Percentiles rank a stretch among this genome's conserved stretches.
phyloP scores from a whole-genome alignment of 495 filamentous ascomycete species.

The Beverwykella pulmonaria region DNA sequence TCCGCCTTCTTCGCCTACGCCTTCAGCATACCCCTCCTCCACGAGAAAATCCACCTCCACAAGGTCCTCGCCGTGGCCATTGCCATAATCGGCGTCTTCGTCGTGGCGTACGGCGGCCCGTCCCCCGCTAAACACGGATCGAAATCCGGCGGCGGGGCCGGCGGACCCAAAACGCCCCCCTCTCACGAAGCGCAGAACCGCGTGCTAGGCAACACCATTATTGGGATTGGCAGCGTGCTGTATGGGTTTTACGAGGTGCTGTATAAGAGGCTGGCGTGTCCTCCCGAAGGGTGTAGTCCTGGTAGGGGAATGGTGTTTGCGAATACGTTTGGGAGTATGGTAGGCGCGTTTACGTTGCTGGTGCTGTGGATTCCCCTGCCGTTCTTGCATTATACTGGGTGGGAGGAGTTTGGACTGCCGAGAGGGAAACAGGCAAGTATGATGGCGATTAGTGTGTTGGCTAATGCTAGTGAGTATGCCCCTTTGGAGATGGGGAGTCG shows the following conservation, averaged over 20 bases:
- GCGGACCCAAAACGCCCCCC: conserved; percentile 48
- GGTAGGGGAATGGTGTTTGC: conserved; percentile 88
- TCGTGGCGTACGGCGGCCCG: conserved; percentile 87
- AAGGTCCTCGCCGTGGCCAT: conserved; percentile 83
- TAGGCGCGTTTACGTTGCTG: conserved; percentile 78
- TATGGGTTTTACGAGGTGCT: conserved; percentile 97
- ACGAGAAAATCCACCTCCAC: conserved; percentile 75
- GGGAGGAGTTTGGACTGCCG: conserved; percentile 82
- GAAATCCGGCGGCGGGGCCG: conserved; percentile 54
- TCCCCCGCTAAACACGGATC: conserved; percentile 53
- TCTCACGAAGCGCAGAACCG: conserved; percentile 59
- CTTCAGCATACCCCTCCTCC: conserved; percentile 85
- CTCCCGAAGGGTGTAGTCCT: conserved; percentile 81
- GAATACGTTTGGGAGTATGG: conserved; percentile 83
- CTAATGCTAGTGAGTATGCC: conserved; percentile 71
- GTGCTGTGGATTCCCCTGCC: conserved; percentile 94
- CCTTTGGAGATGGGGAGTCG: not conserved
- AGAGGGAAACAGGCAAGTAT: conserved; percentile 74
- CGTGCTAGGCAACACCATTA: conserved; percentile 82
- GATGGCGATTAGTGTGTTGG: conserved; percentile 74
- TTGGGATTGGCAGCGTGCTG: conserved; percentile 87
- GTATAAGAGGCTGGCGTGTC: conserved; percentile 90
- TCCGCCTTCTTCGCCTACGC: conserved; percentile 98
- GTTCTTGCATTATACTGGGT: conserved; percentile 72
- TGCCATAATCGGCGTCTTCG: conserved; percentile 83